Base-by-base conservation (phyloP, 176 grass and related monocot species). In the Avena eriantha region DNA sequence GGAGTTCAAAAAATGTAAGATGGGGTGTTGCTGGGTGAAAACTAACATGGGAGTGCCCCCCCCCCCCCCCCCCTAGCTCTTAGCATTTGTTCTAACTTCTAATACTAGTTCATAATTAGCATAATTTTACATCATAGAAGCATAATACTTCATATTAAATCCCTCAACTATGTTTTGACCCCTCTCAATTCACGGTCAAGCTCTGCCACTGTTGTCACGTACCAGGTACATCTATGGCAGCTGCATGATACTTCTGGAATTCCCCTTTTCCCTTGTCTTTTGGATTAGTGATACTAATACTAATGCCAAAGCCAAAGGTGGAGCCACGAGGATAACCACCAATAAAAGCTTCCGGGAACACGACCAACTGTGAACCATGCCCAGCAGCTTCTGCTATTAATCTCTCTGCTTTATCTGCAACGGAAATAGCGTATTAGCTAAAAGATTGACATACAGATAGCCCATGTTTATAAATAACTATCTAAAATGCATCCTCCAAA, bases 161-260 rank as follows among this genome's bases (percentile, higher is more conserved):
- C 43, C 43, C 0, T 10, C 43, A 46, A 46, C 43, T 46, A 46
- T 46, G 43, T 46, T 46, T 46, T 46, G 43, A 6, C 43, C 43
- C 43, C 43, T 46, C 43, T 46, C 43, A 46, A 10, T 46, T 46
- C 43, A 46, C 0, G 0, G 8, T 47, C 45, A 47, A 47, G 45
- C 45, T 47, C 10, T 10, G 45, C 1, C 43, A 47, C 39, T 41
- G 39, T 41, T 86, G 58, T 4, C 12, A 66, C 71, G 3, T 94
- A 98, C 97, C 97, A 86, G 97, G 94, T 53, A 98, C 93, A 68
- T 96, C 94, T 73, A 98, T 91, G 36, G 97, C 93, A 50, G 89
- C 33, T 0, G 92, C 92, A 78, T 98, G 76, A 90, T 98, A 98
- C 84, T 94, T 94, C 77, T 83, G 63, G 56, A 98, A 98, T 73